These are phyloP conservation scores for Talaromyces albobiverticillius DNA, from an alignment of 2,329 filamentous ascomycete species.

Conservation along the genomic window DNA sequence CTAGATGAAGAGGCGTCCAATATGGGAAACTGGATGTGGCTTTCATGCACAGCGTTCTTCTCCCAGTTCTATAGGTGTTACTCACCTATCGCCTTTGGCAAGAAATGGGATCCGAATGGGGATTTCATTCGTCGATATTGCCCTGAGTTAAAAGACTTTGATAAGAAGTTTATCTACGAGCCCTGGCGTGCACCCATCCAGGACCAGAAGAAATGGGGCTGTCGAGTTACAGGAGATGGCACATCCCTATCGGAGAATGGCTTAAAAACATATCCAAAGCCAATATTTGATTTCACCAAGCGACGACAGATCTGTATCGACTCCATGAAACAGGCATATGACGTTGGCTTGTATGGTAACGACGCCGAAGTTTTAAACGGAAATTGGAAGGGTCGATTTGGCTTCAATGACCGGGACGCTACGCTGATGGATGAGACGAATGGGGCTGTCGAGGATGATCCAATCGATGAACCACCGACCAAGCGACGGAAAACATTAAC, in stretches of 20 bases:
- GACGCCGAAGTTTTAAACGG: conserved; percentile 40
- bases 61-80: conserved; percentile 11
- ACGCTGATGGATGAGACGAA: conserved; percentile 7
- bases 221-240: conserved; percentile 58
- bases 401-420: not conserved
- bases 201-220: conserved; percentile 68
- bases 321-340: conserved; percentile 69
- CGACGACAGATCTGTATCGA: conserved; percentile 61
- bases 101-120: conserved; percentile 70
- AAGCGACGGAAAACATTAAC: conserved; percentile 5
- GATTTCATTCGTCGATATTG: conserved; percentile 63
- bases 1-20: conserved; percentile 21
- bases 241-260: conserved; percentile 42
- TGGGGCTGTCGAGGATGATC: not conserved
- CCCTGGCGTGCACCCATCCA: conserved; percentile 62
- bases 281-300: conserved; percentile 72
- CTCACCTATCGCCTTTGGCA: conserved; percentile 67
- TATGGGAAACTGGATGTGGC: conserved; percentile 43
- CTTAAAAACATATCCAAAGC: conserved; percentile 61
- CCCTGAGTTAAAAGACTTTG: conserved; percentile 61
- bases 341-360: conserved; percentile 62
- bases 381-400: conserved; percentile 5
- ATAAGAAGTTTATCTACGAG: conserved; percentile 68
- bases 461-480: not conserved
- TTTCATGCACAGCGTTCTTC: conserved; percentile 71